Base-by-base conservation (phyloP, 2,329 filamentous ascomycete genomes). In the Fusarium anguioides region DNA sequence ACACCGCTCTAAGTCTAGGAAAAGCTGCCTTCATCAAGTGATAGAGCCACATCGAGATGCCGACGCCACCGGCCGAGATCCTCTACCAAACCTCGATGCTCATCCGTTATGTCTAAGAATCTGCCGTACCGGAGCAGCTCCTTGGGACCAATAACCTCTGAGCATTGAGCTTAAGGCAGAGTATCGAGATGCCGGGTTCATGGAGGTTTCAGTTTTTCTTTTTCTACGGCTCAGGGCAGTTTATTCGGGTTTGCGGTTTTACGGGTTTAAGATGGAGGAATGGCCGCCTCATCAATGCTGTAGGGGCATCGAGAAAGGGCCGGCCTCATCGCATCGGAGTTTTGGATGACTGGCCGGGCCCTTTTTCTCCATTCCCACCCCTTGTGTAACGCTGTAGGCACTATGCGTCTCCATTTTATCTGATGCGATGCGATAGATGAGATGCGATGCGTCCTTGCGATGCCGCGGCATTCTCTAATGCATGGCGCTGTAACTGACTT, bases 41-140 rank as follows among this genome's bases (percentile, higher is more conserved):
- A 66, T 42, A 45, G 40, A 45, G n/a, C 47, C 49, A 50, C 49
- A 71, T 72, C 70, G 62, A 68, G 67, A 72, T 72, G 56, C 42
- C 47, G 52, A 64, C 63, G 67, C 69, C 69, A 69, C 62, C 46
- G 31, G 46, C 49, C 41, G 50, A 68, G 66, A 69, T 72, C 62
- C 63, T 68, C 55, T 54, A 39, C 68, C 55, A 66, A 63, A 63
- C 47, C 53, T 51, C 66, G 70, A 72, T 70, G 66, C 33, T 48
- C 51, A 9, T 60, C 37, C n/a, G 51, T 53, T 53, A 42, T 69
- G 44, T 49, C 15, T 40, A 23, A 15, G 23, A 50, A 31, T 31
- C 45, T 60, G 37, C 48, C 23, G 36, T 36, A n/a, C 33, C 51
- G 36, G 55, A 46, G 10, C 10, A 21, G 47, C 31, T 45, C 51